phyloP scores from a whole-genome alignment of 169 alveolate genomes.

The Plasmodium billcollinsi region DNA sequence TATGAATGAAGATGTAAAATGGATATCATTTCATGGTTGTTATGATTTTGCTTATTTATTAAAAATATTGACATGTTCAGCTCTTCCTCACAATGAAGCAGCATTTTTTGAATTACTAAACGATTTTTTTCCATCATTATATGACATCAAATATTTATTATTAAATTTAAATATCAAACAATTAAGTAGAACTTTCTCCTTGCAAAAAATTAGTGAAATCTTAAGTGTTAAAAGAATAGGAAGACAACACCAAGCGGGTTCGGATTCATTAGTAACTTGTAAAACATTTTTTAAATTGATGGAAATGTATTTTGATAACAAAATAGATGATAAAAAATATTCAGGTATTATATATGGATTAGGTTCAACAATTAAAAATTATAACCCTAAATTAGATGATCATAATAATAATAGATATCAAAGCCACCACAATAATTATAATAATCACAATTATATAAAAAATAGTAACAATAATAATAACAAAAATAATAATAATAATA shows the following conservation, averaged over 20 bases:
- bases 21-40: slow-evolving; percentile 99
- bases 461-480: slow-evolving; percentile 7
- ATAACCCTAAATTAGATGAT: slow-evolving; percentile 64
- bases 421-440: not conserved
- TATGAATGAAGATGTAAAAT: slow-evolving; percentile 96
- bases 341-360: slow-evolving; percentile 90
- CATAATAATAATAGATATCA: slow-evolving; percentile 2
- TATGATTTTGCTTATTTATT: slow-evolving; percentile 98
- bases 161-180: slow-evolving; percentile 90
- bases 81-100: slow-evolving; percentile 94
- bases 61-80: slow-evolving; percentile 91
- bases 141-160: slow-evolving; percentile 95
- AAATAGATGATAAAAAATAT: slow-evolving; percentile 88
- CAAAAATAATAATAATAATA: not conserved
- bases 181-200: slow-evolving; percentile 86
- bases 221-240: slow-evolving; percentile 95
- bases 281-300: slow-evolving; percentile 94
- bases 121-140: slow-evolving; percentile 95
- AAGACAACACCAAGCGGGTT: slow-evolving; percentile 98
- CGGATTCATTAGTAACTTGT: slow-evolving; percentile 97
- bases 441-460: slow-evolving; percentile 13
- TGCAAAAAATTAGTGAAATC: slow-evolving; percentile 90
- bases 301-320: slow-evolving; percentile 88
- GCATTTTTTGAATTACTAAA: slow-evolving; percentile 92
- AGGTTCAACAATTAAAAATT: slow-evolving; percentile 84